A percentile compares a stretch with the other conserved stretches of the same genome.
Conservation (phyloP, 768 basidiomycete genomes). For the Hortiboletus flavorubellus region DNA sequence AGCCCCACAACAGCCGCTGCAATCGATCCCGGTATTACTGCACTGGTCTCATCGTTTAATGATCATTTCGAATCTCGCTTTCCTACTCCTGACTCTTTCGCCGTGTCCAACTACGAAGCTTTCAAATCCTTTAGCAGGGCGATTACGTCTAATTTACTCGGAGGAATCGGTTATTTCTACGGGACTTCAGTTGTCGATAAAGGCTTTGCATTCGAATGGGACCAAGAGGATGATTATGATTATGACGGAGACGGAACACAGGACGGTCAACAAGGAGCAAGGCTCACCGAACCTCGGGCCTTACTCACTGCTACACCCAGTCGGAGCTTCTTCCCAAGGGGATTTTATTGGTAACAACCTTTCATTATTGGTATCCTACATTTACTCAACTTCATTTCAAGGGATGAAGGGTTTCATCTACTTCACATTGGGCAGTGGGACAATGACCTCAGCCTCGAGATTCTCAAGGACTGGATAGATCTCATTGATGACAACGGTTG, state of each 20-base stretch:
- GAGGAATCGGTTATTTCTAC: constrained; percentile 94
- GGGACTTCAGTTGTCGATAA: constrained; percentile 85
- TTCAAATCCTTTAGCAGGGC: constrained; percentile 78
- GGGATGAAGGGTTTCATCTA: constrained; percentile 98
- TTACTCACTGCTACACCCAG: constrained; percentile 92
- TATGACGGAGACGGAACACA: constrained; percentile 38
- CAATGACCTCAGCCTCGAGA: constrained; percentile 86
- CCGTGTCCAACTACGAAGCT: constrained; percentile 42
- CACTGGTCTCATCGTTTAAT: constrained; percentile 57
- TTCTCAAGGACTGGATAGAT: constrained; percentile 84
- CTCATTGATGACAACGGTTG: constrained; percentile 93
- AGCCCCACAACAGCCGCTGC: constrained; percentile 43
- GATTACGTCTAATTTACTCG: constrained; percentile 87
- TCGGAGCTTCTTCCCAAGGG: constrained; percentile 94
- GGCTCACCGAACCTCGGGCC: constrained; percentile 67
- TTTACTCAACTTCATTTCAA: constrained; percentile 27
- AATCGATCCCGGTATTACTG: constrained; percentile 68
- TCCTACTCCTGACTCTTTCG: constrained; percentile 59
- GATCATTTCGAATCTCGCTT: constrained; percentile 68
- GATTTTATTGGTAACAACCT: constrained; percentile 87
- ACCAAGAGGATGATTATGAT: constrained; percentile 55
- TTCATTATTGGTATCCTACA: background rate
- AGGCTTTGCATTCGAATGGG: constrained; percentile 88
- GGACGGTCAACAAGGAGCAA: constrained; percentile 49
- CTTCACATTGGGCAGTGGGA: constrained; percentile 92